Percentiles rank a stretch among this genome's conserved stretches.
These are phyloP conservation scores for Canna indica DNA, from an alignment of 176 grass and related monocot genomes.

Conservation along the genomic window DNA sequence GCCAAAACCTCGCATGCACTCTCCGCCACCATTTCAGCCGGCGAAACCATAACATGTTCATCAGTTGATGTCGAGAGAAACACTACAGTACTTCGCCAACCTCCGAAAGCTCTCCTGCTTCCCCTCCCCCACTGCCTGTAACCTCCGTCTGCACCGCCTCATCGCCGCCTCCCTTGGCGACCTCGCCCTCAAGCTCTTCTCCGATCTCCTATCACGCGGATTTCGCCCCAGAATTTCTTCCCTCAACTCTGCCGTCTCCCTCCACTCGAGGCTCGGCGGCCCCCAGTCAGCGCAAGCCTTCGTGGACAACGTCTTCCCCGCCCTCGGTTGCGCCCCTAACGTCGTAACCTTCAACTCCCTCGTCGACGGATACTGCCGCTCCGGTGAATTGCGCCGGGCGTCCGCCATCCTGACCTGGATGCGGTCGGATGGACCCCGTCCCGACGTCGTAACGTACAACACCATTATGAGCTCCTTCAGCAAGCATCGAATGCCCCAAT, in stretches of 20 bases:
- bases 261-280: not conserved
- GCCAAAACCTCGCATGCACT: no score
- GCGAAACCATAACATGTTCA: no score
- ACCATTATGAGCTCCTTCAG: not conserved
- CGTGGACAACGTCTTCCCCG: not conserved
- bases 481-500: not conserved
- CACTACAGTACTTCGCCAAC: no score
- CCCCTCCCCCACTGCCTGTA: not conserved
- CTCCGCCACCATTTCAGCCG: no score
- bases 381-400: not conserved
- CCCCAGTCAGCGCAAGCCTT: not conserved
- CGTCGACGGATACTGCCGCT: constrained; percentile 1
- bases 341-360: no score
- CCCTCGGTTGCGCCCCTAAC: not conserved
- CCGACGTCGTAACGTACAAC: constrained; percentile 7
- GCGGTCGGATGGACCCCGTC: not conserved
- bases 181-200: constrained; percentile 14
- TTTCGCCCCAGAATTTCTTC: no score
- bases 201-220: constrained; percentile 6
- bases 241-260: constrained; percentile 3
- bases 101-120: not conserved
- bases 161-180: constrained; percentile 1
- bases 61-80: no score
- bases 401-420: not conserved
- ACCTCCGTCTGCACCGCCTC: constrained; percentile 6